Conservation (phyloP, 1,284 basidiomycete genomes). For the Trametes hirsuta region DNA sequence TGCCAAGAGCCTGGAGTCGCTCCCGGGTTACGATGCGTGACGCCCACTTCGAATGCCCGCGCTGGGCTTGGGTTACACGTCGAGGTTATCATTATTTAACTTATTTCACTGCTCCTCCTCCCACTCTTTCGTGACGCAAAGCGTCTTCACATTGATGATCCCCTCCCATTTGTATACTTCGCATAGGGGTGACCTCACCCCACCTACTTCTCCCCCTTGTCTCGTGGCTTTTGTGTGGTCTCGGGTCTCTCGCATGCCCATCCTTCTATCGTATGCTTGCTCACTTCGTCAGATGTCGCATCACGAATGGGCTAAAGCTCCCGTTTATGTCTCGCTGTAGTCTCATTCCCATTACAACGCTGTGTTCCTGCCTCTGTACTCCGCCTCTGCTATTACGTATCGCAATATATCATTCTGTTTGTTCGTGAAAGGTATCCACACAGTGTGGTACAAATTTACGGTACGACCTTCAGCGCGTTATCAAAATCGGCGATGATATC, state of each 20-base stretch:
- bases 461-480: constrained; percentile 49
- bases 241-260: too few relatives aligned
- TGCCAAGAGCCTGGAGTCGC: not conserved
- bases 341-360: not conserved
- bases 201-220: too few relatives aligned
- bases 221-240: too few relatives aligned
- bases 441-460: constrained; percentile 2
- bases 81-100: constrained; percentile 3
- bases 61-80: not conserved
- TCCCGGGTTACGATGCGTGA: not conserved
- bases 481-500: constrained; percentile 90
- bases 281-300: too few relatives aligned
- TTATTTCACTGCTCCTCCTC: not conserved
- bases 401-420: not conserved
- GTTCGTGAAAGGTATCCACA: not conserved
- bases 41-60: not conserved
- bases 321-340: not conserved
- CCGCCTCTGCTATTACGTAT: not conserved
- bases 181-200: too few relatives aligned
- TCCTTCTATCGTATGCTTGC: too few relatives aligned
- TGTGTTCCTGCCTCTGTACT: not conserved
- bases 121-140: not conserved
- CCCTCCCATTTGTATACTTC: not conserved
- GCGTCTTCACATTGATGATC: not conserved
- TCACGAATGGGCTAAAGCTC: not conserved